Evolutionary conservation across 805 yeast species (phyloP).

Genomic region (Wickerhamiella cacticola): DNA sequence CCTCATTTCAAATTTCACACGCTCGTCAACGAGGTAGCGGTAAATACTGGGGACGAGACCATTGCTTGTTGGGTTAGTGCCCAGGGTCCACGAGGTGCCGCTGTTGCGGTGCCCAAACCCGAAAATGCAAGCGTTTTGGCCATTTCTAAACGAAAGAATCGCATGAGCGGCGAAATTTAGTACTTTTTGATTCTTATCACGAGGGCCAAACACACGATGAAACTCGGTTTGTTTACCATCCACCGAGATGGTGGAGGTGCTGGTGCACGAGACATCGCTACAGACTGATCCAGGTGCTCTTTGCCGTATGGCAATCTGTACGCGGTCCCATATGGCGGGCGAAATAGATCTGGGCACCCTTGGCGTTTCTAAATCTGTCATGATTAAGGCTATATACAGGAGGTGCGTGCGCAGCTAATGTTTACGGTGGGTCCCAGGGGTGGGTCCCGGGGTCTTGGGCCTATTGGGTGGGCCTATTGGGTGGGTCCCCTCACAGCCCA

Average conservation of each 20-base stretch:
- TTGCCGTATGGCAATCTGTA: neutral
- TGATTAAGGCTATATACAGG: neutral
- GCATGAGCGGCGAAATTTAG: neutral
- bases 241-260: neutral
- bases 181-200: slow-evolving; percentile 1
- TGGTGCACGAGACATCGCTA: neutral
- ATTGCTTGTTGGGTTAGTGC: slow-evolving; percentile 2
- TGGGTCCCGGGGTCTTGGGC: too few species aligned
- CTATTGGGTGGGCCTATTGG: too few species aligned
- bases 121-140: neutral
- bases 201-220: neutral
- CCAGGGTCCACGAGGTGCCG: neutral
- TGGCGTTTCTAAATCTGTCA: neutral
- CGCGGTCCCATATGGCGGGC: neutral
- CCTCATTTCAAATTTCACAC: neutral
- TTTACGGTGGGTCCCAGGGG: neutral
- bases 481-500: neutral
- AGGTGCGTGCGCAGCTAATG: neutral
- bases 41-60: neutral
- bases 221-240: neutral
- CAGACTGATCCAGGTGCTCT: neutral
- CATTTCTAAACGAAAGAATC: neutral
- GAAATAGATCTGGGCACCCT: neutral
- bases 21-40: neutral
- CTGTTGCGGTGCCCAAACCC: neutral